phyloP scores from a whole-genome alignment of 2,329 filamentous ascomycete genomes.

The Fusarium graminum region DNA sequence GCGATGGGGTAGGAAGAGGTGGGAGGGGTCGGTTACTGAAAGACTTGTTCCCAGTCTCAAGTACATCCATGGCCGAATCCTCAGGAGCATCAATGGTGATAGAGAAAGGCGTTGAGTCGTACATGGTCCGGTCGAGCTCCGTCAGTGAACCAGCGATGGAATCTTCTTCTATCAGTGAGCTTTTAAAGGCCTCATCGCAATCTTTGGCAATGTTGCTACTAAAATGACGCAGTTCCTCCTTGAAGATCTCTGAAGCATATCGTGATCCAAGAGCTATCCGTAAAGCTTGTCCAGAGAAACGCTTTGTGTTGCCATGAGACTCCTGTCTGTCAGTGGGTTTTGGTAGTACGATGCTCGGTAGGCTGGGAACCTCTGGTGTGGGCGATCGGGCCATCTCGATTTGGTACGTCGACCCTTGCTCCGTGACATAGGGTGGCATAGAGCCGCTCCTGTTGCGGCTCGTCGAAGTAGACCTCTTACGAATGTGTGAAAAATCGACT shows the following conservation, averaged over 20 bases:
- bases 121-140: conserved; percentile 50
- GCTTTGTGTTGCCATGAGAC: conserved; percentile 17
- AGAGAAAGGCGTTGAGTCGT: conserved; percentile 59
- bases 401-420: conserved; percentile 39
- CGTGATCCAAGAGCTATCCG: conserved; percentile 32
- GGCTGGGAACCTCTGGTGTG: conserved; percentile 50
- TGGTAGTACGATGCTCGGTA: conserved; percentile 45
- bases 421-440: conserved; percentile 36
- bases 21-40: conserved; percentile 67
- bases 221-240: conserved; percentile 85
- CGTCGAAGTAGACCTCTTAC: conserved; percentile 56
- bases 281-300: conserved; percentile 19
- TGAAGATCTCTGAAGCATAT: conserved; percentile 58
- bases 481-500: conserved; percentile 67
- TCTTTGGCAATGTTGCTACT: conserved; percentile 89
- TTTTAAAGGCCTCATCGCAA: conserved; percentile 92
- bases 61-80: conserved; percentile 32
- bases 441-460: conserved; percentile 40
- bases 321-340: conserved; percentile 40
- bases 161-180: conserved; percentile 63
- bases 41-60: conserved; percentile 48
- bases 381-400: conserved; percentile 44
- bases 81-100: conserved; percentile 55
- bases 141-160: conserved; percentile 54
- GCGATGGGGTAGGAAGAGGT: conserved; percentile 58